A percentile compares a stretch with the other conserved stretches of the same genome.
These are phyloP conservation scores for Candida chilensis DNA, from an alignment of 805 yeast species.

Conservation along the genomic window DNA sequence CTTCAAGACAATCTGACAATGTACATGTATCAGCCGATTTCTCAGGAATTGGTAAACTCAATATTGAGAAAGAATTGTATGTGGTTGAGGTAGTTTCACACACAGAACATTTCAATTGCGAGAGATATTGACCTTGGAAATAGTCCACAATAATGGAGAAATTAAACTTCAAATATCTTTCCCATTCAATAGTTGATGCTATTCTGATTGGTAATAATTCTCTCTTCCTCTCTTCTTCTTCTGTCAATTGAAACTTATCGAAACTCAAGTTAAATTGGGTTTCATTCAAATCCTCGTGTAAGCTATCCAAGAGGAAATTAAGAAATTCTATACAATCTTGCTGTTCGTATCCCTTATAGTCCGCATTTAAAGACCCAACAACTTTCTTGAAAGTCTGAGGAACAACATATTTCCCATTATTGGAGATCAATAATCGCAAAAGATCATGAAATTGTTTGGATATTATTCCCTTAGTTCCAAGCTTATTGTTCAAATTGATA, in stretches of 20 bases:
- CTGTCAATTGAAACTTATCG: slow-evolving; percentile 49
- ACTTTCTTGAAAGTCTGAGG: slow-evolving; percentile 61
- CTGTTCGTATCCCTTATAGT: slow-evolving; percentile 62
- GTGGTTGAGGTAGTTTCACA: slow-evolving; percentile 80
- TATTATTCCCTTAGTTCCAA: slow-evolving; percentile 77
- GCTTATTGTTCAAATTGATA: slow-evolving; percentile 60
- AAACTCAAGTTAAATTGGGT: slow-evolving; percentile 41
- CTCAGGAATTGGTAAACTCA: slow-evolving; percentile 73
- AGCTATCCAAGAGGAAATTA: slow-evolving; percentile 61
- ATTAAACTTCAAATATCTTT: slow-evolving; percentile 69
- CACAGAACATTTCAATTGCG: slow-evolving; percentile 63
- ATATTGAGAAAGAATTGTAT: slow-evolving; percentile 70
- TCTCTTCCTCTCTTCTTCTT: slow-evolving; percentile 62
- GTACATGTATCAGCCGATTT: slow-evolving; percentile 15
- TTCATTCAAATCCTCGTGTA: slow-evolving; percentile 78
- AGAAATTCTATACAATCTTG: slow-evolving; percentile 84
- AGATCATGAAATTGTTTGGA: slow-evolving; percentile 62
- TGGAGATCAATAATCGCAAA: slow-evolving; percentile 41
- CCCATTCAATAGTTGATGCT: slow-evolving; percentile 91
- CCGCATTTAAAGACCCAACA: slow-evolving; percentile 56
- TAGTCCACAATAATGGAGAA: slow-evolving; percentile 72
- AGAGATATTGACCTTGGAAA: slow-evolving; percentile 84
- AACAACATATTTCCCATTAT: slow-evolving; percentile 36
- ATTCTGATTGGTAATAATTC: slow-evolving; percentile 68
- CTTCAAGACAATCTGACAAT: slow-evolving; percentile 62